A percentile compares a stretch with the other conserved stretches of the same genome.
Evolutionary conservation across 306 rosid species (phyloP).

Genomic region (Albizia julibrissin): DNA sequence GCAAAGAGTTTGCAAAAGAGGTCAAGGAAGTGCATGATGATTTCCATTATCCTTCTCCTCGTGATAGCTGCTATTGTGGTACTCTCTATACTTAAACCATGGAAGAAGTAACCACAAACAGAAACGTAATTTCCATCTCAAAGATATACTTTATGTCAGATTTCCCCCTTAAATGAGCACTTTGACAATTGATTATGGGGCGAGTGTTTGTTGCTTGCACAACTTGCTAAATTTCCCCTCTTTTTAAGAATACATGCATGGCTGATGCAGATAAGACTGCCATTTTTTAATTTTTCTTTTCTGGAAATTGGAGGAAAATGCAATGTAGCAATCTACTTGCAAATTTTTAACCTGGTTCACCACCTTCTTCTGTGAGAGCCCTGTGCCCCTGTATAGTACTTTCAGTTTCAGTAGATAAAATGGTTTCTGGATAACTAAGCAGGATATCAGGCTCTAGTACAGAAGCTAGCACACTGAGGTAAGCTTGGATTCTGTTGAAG

Average conservation of each 20-base stretch:
- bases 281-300: not conserved
- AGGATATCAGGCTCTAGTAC: not conserved
- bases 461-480: slow-evolving; percentile 19
- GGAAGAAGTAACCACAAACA: slow-evolving; percentile 55
- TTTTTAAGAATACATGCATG: slow-evolving; percentile 8
- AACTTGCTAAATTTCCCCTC: slow-evolving; percentile 8
- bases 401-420: not conserved
- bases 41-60: slow-evolving; percentile 63
- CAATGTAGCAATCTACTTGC: not conserved
- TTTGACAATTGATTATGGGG: slow-evolving; percentile 11
- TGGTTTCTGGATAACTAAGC: slow-evolving; percentile 23
- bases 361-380: not conserved
- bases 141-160: not conserved
- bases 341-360: not conserved
- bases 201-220: not conserved
- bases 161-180: not conserved
- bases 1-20: slow-evolving; percentile 77
- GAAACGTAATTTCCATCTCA: slow-evolving; percentile 22
- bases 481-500: slow-evolving; percentile 26
- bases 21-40: slow-evolving; percentile 93
- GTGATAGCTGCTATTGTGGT: slow-evolving; percentile 63
- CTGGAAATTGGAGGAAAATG: slow-evolving; percentile 7
- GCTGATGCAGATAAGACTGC: slow-evolving; percentile 13
- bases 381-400: not conserved
- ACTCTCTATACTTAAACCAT: slow-evolving; percentile 65